Conservation (phyloP, 2,329 filamentous ascomycete genomes). For the Alternaria gansuensis region DNA sequence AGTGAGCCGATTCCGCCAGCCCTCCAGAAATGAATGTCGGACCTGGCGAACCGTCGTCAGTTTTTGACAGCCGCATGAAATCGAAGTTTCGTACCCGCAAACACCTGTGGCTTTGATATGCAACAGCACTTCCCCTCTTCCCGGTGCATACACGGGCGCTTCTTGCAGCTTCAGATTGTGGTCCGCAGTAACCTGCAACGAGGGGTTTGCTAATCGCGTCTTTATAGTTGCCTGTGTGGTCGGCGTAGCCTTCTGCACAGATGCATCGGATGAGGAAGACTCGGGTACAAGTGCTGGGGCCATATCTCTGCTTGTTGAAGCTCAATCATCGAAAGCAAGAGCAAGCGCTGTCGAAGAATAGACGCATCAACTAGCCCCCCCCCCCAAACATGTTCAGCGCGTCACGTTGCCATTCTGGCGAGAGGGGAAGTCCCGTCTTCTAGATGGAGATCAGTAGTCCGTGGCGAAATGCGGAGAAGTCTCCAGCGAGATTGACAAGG, state of each 20-base stretch:
- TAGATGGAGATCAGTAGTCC: neutral
- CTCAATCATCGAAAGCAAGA: neutral
- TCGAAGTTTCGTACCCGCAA: conserved; percentile 61
- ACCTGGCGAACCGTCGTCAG: conserved; percentile 52
- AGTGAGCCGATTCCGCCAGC: conserved; percentile 69
- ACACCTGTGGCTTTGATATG: conserved; percentile 71
- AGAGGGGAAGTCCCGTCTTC: conserved; percentile 1
- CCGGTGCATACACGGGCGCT: conserved; percentile 65
- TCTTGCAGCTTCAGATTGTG: conserved; percentile 66
- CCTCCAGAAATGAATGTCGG: conserved; percentile 75
- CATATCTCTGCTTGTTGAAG: conserved; percentile 17
- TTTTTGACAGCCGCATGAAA: neutral
- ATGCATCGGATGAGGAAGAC: conserved; percentile 11
- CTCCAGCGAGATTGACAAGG: conserved; percentile 2
- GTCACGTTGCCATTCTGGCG: neutral
- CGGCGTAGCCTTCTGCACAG: conserved; percentile 23
- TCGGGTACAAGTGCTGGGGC: conserved; percentile 1
- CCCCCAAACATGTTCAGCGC: conserved; percentile 10
- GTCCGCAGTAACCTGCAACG: conserved; percentile 67
- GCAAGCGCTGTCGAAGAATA: neutral
- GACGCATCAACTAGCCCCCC: neutral
- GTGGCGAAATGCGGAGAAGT: conserved; percentile 20
- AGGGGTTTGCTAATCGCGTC: conserved; percentile 59
- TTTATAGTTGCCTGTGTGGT: conserved; percentile 25
- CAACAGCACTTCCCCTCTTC: conserved; percentile 64